phyloP scores from a whole-genome alignment of 371 early-diverging fungal species.

The Syncephalastrum sp. region DNA sequence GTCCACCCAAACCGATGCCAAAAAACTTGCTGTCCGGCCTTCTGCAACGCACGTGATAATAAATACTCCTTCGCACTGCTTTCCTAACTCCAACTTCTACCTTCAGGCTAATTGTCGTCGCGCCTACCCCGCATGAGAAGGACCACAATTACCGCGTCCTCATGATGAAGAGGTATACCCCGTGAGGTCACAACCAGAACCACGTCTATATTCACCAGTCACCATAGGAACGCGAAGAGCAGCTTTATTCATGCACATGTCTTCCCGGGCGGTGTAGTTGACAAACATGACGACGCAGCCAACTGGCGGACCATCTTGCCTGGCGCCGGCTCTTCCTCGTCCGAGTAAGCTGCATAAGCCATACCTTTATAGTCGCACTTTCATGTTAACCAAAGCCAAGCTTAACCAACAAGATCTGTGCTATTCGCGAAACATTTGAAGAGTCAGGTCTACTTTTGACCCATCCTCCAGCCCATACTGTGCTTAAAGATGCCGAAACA shows the following conservation, averaged over 20 bases:
- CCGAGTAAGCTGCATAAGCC: not conserved
- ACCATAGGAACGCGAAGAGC: slow-evolving; percentile 47
- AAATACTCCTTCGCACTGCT: not conserved
- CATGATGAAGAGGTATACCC: slow-evolving; percentile 55
- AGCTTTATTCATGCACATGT: slow-evolving; percentile 60
- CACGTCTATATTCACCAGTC: not conserved
- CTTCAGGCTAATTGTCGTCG: slow-evolving; percentile 48
- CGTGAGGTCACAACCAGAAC: not conserved
- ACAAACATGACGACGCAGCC: slow-evolving; percentile 49
- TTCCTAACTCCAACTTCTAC: not conserved
- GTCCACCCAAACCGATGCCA: slow-evolving; percentile 4
- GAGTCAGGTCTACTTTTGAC: slow-evolving; percentile 73
- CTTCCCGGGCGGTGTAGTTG: slow-evolving; percentile 65
- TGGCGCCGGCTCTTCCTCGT: slow-evolving; percentile 14
- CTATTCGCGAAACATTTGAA: slow-evolving; percentile 83
- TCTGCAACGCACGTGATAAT: slow-evolving; percentile 24
- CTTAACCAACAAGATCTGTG: slow-evolving; percentile 57
- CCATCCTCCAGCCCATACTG: slow-evolving; percentile 33
- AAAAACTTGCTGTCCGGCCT: slow-evolving; percentile 20
- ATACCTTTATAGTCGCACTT: not conserved
- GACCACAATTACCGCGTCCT: slow-evolving; percentile 54
- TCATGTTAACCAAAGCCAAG: slow-evolving; percentile 9
- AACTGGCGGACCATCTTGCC: slow-evolving; percentile 28
- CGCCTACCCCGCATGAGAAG: slow-evolving; percentile 33
- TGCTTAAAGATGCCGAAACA: slow-evolving; percentile 22